A percentile compares a stretch with the other conserved stretches of the same genome.
These are phyloP conservation scores for Calocybe gangraenosa DNA, from an alignment of 768 basidiomycete species.

Conservation along the genomic window DNA sequence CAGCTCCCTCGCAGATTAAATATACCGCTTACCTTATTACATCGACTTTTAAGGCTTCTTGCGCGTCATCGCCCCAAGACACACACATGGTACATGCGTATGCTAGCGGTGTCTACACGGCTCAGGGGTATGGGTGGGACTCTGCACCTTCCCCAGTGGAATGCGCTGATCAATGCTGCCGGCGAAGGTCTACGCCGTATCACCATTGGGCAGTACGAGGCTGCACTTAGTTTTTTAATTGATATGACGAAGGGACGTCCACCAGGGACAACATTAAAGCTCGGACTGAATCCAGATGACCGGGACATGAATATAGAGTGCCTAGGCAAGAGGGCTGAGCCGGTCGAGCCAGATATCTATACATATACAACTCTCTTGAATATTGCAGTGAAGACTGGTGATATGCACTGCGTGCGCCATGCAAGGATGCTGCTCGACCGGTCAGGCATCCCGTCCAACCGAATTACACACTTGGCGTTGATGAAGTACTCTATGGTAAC, in stretches of 20 bases:
- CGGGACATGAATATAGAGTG: constrained; percentile 10
- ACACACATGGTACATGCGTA: constrained; percentile 54
- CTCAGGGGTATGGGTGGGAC: constrained; percentile 52
- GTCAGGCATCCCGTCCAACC: constrained; percentile 54
- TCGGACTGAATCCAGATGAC: constrained; percentile 5
- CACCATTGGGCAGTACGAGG: constrained; percentile 50
- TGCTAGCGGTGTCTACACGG: constrained; percentile 63
- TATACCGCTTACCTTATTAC: constrained; percentile 46
- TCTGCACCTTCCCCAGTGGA: constrained; percentile 70
- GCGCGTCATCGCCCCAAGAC: constrained; percentile 50
- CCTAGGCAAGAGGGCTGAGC: constrained; percentile 9
- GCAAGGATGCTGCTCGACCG: constrained; percentile 49
- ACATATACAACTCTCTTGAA: constrained; percentile 68
- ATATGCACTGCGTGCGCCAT: constrained; percentile 40
- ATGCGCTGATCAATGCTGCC: constrained; percentile 63
- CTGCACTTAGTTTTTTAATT: constrained; percentile 54
- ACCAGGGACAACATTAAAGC: constrained; percentile 32
- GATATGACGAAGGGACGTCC: constrained; percentile 49
- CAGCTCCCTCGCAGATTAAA: constrained; percentile 18
- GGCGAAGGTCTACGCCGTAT: constrained; percentile 65
- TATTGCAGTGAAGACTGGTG: constrained; percentile 53
- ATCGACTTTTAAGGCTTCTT: constrained; percentile 60
- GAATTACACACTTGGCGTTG: constrained; percentile 58
- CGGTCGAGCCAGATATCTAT: constrained; percentile 53
- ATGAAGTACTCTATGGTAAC: constrained; percentile 50